phyloP scores from a whole-genome alignment of 169 alveolate genomes.

The Plasmodium gonderi region DNA sequence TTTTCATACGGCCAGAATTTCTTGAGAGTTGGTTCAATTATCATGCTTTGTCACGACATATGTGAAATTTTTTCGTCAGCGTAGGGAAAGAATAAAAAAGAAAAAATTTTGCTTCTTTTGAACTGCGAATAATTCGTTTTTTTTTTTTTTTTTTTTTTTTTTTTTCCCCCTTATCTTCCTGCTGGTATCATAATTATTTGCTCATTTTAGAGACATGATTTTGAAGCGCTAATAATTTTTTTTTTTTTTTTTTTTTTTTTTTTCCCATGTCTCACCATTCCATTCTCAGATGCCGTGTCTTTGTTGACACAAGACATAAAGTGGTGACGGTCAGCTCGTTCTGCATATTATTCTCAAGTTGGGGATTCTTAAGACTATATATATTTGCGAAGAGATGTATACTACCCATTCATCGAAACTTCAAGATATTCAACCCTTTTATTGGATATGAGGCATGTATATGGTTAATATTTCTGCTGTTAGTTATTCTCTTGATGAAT shows the following conservation, averaged over 20 bases:
- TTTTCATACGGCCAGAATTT: slow-evolving; percentile 82
- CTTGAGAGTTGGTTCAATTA: slow-evolving; percentile 80
- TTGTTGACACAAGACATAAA: slow-evolving; percentile 82
- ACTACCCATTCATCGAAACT: slow-evolving; percentile 76
- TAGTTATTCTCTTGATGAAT: slow-evolving; percentile 80
- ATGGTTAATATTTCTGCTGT: slow-evolving; percentile 77
- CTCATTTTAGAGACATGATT: no score
- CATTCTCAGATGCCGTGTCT: slow-evolving; percentile 80
- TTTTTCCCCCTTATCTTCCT: no score
- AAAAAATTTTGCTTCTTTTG: background rate
- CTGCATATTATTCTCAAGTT: slow-evolving; percentile 75
- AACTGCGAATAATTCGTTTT: background rate
- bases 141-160: slow-evolving; percentile 13
- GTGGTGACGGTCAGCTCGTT: slow-evolving; percentile 77
- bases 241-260: no score
- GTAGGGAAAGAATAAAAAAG: slow-evolving; percentile 41
- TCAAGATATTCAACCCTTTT: slow-evolving; percentile 39
- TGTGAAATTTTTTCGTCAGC: slow-evolving; percentile 84
- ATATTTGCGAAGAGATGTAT: slow-evolving; percentile 79
- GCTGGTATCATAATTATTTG: no score
- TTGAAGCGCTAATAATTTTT: no score
- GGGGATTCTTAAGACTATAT: slow-evolving; percentile 82
- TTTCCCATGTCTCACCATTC: no score
- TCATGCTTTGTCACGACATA: slow-evolving; percentile 82
- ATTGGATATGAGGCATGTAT: slow-evolving; percentile 75